Evolutionary conservation across 2,329 filamentous ascomycete species (phyloP).

Genomic region (Aspergillus sp.): DNA sequence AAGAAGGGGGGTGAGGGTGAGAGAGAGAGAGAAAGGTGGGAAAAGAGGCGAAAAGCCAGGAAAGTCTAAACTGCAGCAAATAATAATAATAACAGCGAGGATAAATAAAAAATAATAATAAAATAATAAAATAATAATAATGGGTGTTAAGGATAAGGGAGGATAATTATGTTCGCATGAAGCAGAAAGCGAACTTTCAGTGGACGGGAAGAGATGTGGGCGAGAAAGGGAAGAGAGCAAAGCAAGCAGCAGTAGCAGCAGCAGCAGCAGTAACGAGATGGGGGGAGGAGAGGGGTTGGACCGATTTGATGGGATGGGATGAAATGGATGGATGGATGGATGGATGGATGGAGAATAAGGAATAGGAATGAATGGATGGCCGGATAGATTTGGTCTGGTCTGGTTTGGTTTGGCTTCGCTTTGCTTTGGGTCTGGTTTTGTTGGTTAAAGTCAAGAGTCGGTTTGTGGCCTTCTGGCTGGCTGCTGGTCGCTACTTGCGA

Average conservation of each 20-base stretch:
- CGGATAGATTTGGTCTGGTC: not conserved
- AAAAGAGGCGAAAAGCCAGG: not conserved
- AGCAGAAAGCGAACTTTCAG: not conserved
- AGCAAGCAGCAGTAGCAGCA: too few relatives aligned
- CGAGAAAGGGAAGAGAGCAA: not conserved
- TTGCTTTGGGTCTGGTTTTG: conserved; percentile 1
- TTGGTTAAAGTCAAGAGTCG: not conserved
- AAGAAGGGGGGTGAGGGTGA: not conserved
- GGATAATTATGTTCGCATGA: conserved; percentile 1
- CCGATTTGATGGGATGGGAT: not conserved
- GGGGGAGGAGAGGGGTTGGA: not conserved
- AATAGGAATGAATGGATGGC: not conserved
- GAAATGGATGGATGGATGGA: not conserved
- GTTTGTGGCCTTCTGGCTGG: not conserved
- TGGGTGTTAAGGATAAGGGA: not conserved
- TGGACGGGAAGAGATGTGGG: not conserved
- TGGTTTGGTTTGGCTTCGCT: not conserved
- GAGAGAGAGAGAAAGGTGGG: not conserved
- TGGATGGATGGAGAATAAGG: not conserved
- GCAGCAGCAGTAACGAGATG: not conserved
- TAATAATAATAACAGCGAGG: not conserved
- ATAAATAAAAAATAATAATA: not conserved
- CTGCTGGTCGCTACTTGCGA: not conserved
- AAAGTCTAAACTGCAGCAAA: not conserved
- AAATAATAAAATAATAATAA: not conserved